Evolutionary conservation across 345 rosid species (phyloP).

Genomic region (Bretschneidera sinensis): DNA sequence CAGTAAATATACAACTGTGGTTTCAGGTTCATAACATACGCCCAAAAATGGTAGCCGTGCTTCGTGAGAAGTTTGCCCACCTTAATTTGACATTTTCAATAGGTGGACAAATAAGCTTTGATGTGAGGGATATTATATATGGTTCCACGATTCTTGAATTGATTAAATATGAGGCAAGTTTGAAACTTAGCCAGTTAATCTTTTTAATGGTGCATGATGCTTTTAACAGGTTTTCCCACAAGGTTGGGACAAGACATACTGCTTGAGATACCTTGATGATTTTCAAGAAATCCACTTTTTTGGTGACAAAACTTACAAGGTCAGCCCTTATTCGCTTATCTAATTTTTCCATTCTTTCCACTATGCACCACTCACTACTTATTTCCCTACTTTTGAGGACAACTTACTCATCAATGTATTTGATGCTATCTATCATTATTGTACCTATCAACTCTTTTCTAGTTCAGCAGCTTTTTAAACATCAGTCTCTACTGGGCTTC

Average conservation of each 20-base stretch:
- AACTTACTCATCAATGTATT: no score
- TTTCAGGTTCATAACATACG: constrained; percentile 83
- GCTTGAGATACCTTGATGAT: constrained; percentile 78
- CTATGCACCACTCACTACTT: no score
- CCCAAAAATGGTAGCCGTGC: constrained; percentile 72
- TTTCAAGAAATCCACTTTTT: constrained; percentile 90
- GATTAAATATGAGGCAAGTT: background rate
- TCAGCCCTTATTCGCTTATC: constrained; percentile 14
- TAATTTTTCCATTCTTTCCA: background rate
- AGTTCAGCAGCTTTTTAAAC: no score
- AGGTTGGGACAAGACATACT: constrained; percentile 99
- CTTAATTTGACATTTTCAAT: constrained; percentile 91
- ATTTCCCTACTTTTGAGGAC: no score
- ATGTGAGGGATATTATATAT: constrained; percentile 45
- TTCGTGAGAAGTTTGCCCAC: constrained; percentile 87
- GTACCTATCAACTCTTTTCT: no score
- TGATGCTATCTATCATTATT: no score
- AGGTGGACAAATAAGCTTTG: constrained; percentile 98
- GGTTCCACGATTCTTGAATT: constrained; percentile 10
- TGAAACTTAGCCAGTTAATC: background rate
- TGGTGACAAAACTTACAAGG: constrained; percentile 99
- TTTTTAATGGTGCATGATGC: constrained; percentile 11
- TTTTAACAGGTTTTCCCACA: constrained; percentile 72
- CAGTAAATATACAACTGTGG: constrained; percentile 11
- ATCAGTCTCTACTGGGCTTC: no score